phyloP scores from a whole-genome alignment of 495 filamentous ascomycete genomes.

The Penicillium fimorum region DNA sequence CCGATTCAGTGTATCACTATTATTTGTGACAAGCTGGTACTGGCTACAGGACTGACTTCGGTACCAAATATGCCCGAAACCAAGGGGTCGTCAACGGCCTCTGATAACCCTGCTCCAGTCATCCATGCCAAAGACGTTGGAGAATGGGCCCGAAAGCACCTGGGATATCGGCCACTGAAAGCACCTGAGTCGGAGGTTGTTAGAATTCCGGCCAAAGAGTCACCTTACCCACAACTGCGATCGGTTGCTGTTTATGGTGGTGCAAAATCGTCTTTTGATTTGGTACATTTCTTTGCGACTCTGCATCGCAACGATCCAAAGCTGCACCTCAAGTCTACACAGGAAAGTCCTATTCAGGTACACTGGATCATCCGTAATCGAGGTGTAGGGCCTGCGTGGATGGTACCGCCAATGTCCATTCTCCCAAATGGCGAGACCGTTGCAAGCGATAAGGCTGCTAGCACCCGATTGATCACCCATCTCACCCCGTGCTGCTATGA shows the following conservation, averaged over 20 bases:
- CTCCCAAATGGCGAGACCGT: slow-evolving; percentile 53
- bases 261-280: slow-evolving; percentile 69
- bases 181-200: background rate
- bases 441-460: slow-evolving; percentile 56
- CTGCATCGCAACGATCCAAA: slow-evolving; percentile 22
- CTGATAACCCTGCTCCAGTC: slow-evolving; percentile 39
- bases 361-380: slow-evolving; percentile 72
- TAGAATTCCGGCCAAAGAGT: background rate
- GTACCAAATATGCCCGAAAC: slow-evolving; percentile 50
- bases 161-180: slow-evolving; percentile 28
- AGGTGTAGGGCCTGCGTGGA: slow-evolving; percentile 39
- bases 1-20: slow-evolving; percentile 22
- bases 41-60: slow-evolving; percentile 65
- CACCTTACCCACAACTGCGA: slow-evolving; percentile 1
- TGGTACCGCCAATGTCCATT: slow-evolving; percentile 24
- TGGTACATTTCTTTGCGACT: slow-evolving; percentile 63
- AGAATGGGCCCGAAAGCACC: slow-evolving; percentile 30
- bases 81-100: background rate
- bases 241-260: slow-evolving; percentile 61
- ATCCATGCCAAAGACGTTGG: slow-evolving; percentile 43
- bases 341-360: slow-evolving; percentile 51
- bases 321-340: slow-evolving; percentile 10
- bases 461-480: slow-evolving; percentile 52
- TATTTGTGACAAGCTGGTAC: slow-evolving; percentile 56
- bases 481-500: slow-evolving; percentile 52